Evolutionary conservation across 106 monocot genomes (phyloP).

Genomic region (Dendrobium huoshanense): DNA sequence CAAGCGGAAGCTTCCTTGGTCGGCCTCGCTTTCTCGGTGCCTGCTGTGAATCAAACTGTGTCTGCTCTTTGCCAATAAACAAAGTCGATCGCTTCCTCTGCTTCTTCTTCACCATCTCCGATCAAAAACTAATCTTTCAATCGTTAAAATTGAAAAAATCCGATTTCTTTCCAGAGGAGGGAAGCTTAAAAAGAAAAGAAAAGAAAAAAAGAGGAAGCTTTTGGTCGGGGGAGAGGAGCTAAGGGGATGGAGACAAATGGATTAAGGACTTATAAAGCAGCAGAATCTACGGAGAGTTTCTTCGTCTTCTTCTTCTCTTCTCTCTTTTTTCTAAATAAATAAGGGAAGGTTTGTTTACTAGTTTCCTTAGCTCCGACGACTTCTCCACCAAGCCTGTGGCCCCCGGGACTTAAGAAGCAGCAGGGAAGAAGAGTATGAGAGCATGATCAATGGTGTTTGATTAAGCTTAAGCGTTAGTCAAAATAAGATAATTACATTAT

Average conservation of each 20-base stretch:
- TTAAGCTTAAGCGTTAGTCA: neutral
- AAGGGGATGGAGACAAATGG: neutral
- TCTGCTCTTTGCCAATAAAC: neutral
- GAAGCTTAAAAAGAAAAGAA: neutral
- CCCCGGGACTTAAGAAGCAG: neutral
- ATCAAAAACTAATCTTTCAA: neutral
- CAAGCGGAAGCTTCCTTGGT: neutral
- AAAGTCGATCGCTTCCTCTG: neutral
- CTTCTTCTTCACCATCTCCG: conserved; percentile 1
- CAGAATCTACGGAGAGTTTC: neutral
- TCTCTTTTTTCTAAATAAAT: neutral
- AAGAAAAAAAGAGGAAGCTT: neutral
- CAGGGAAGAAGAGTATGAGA: neutral
- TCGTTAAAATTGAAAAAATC: neutral
- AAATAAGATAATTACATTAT: too few species aligned
- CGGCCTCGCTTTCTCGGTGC: conserved; percentile 3
- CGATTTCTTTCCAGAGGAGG: neutral
- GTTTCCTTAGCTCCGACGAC: neutral
- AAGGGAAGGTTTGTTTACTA: neutral
- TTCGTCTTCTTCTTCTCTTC: neutral
- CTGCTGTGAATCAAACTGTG: neutral
- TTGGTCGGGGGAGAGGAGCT: neutral
- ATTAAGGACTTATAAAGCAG: too few species aligned
- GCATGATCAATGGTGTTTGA: too few species aligned
- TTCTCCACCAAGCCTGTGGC: neutral